phyloP scores from a whole-genome alignment of 2,329 filamentous ascomycete genomes.

The Teratosphaeria pseudoeucalypti region DNA sequence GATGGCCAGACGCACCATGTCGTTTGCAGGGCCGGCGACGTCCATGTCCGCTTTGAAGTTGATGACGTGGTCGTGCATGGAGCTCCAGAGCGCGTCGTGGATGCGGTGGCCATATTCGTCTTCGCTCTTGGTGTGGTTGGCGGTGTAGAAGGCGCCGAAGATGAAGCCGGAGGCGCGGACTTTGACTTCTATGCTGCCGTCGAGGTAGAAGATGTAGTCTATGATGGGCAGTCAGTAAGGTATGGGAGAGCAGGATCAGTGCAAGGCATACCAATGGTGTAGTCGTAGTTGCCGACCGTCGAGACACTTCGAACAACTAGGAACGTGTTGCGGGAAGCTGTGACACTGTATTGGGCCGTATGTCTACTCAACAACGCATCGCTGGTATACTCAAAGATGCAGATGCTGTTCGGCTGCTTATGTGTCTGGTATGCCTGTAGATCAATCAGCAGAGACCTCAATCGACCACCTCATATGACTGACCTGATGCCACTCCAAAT shows the following conservation, averaged over 20 bases:
- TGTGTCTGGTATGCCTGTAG: slow-evolving; percentile 30
- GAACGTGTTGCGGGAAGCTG: slow-evolving; percentile 36
- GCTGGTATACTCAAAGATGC: slow-evolving; percentile 44
- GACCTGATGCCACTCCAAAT: slow-evolving; percentile 34
- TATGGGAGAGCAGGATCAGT: background rate
- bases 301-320: slow-evolving; percentile 38
- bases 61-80: slow-evolving; percentile 30
- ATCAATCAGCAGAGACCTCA: background rate
- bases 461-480: background rate
- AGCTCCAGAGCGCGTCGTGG: slow-evolving; percentile 27
- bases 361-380: slow-evolving; percentile 44
- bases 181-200: slow-evolving; percentile 43
- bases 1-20: slow-evolving; percentile 23
- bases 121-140: slow-evolving; percentile 29
- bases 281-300: slow-evolving; percentile 48
- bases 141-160: slow-evolving; percentile 37
- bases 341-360: slow-evolving; percentile 31
- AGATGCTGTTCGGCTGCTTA: slow-evolving; percentile 38
- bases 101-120: slow-evolving; percentile 31
- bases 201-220: slow-evolving; percentile 42
- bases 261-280: slow-evolving; percentile 26
- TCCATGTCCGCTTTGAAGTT: slow-evolving; percentile 34
- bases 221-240: background rate
- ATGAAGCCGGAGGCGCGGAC: slow-evolving; percentile 47
- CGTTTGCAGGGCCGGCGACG: slow-evolving; percentile 25